A percentile compares a stretch with the other conserved stretches of the same genome.
These are phyloP conservation scores for Kwoniella pini DNA, from an alignment of 768 basidiomycete genomes.

Conservation along the genomic window DNA sequence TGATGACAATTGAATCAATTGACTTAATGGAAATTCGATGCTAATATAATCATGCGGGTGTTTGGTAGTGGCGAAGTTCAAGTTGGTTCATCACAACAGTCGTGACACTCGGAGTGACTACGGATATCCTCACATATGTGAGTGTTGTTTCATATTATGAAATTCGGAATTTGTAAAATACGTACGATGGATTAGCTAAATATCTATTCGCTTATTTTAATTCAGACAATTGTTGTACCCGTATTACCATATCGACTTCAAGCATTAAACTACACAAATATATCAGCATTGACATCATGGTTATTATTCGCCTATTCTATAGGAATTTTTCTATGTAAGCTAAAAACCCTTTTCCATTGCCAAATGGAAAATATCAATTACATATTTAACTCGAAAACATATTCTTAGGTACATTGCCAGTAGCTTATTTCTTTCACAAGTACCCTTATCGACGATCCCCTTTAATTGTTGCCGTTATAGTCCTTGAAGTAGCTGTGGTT, in stretches of 20 bases:
- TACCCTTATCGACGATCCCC: constrained; percentile 36
- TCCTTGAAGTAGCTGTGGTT: constrained; percentile 31
- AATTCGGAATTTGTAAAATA: not conserved
- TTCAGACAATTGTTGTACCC: constrained; percentile 46
- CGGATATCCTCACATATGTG: constrained; percentile 44
- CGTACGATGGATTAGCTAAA: not conserved
- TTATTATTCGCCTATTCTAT: constrained; percentile 41
- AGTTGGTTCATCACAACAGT: constrained; percentile 40
- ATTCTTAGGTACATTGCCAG: constrained; percentile 29
- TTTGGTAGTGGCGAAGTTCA: constrained; percentile 29
- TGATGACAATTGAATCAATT: too few species aligned
- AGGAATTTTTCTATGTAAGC: constrained; percentile 42
- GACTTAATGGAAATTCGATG: not conserved
- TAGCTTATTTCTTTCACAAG: constrained; percentile 36
- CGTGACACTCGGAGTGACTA: constrained; percentile 31
- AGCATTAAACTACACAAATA: constrained; percentile 33
- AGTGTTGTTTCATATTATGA: not conserved
- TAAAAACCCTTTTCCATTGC: not conserved
- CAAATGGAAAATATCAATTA: not conserved
- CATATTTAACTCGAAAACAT: not conserved
- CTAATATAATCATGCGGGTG: too few species aligned
- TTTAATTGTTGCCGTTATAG: constrained; percentile 33
- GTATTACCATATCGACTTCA: constrained; percentile 45
- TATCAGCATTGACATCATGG: constrained; percentile 41
- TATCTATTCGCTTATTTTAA: not conserved